These are phyloP conservation scores for Boletus huronensis DNA, from an alignment of 768 basidiomycete species.

Conservation along the genomic window DNA sequence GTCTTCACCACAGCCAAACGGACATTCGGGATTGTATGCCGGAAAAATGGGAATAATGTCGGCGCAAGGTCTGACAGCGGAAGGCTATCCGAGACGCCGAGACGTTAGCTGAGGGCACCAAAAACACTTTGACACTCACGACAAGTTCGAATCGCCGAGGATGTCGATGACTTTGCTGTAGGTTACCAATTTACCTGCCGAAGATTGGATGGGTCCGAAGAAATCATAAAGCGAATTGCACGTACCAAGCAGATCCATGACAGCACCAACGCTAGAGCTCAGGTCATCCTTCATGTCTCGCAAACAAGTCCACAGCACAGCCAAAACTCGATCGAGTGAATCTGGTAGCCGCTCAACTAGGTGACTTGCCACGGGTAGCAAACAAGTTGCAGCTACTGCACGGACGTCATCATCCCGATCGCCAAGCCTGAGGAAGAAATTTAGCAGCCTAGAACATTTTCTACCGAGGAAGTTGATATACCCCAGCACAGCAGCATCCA, in stretches of 20 bases:
- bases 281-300: conserved; percentile 94
- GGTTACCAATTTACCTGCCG: conserved; percentile 74
- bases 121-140: conserved; percentile 48
- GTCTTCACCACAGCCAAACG: conserved; percentile 91
- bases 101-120: conserved; percentile 2
- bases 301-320: conserved; percentile 88
- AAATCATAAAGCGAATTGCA: conserved; percentile 12
- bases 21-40: conserved; percentile 92
- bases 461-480: conserved; percentile 27
- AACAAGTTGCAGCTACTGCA: conserved; percentile 88
- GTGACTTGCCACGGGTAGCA: conserved; percentile 81
- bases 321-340: conserved; percentile 67
- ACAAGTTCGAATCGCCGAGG: conserved; percentile 61
- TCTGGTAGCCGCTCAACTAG: conserved; percentile 75
- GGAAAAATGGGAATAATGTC: conserved; percentile 92
- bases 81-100: conserved; percentile 41
- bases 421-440: conserved; percentile 54
- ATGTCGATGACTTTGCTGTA: conserved; percentile 75
- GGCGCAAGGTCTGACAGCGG: conserved; percentile 81
- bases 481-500: conserved; percentile 91
- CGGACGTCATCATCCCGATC: conserved; percentile 96
- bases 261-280: conserved; percentile 92
- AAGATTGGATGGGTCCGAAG: conserved; percentile 3
- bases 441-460: conserved; percentile 4
- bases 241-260: conserved; percentile 94